Evolutionary conservation across 2,329 filamentous ascomycete species (phyloP).

Genomic region (Sporothrix luriei): DNA sequence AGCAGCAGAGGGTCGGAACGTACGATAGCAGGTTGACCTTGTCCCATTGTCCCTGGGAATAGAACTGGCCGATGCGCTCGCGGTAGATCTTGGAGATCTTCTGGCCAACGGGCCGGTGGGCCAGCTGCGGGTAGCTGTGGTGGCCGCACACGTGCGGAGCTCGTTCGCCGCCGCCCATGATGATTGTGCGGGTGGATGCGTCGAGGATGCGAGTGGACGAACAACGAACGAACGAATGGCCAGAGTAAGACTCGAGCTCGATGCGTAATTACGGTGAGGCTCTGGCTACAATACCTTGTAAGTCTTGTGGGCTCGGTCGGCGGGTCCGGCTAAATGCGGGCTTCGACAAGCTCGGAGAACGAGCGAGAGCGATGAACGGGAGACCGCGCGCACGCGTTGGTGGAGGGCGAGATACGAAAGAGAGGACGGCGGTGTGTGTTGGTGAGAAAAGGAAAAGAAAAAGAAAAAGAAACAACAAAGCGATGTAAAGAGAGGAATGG

Average conservation of each 20-base stretch:
- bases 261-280: background rate
- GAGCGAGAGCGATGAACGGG: background rate
- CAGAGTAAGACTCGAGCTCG: background rate
- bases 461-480: too few relatives aligned
- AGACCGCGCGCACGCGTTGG: background rate
- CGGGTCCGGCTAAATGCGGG: slow-evolving; percentile 23
- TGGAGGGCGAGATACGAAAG: background rate
- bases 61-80: slow-evolving; percentile 38
- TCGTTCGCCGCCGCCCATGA: slow-evolving; percentile 38
- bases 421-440: background rate
- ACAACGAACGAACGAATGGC: background rate
- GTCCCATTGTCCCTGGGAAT: slow-evolving; percentile 37
- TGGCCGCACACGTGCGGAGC: slow-evolving; percentile 29
- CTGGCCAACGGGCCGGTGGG: slow-evolving; percentile 38
- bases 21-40: slow-evolving; percentile 39
- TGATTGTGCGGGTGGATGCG: slow-evolving; percentile 21
- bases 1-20: background rate
- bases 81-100: slow-evolving; percentile 37
- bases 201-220: too few relatives aligned
- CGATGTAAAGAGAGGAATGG: slow-evolving; percentile 13
- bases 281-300: slow-evolving; percentile 6
- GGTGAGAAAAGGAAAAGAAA: background rate
- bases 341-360: slow-evolving; percentile 4
- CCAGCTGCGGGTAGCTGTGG: slow-evolving; percentile 37
- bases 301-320: slow-evolving; percentile 2